Percentiles rank a stretch among this genome's conserved stretches.
phyloP scores from a whole-genome alignment of 2,329 filamentous ascomycete genomes.

The Talaromyces sp. region DNA sequence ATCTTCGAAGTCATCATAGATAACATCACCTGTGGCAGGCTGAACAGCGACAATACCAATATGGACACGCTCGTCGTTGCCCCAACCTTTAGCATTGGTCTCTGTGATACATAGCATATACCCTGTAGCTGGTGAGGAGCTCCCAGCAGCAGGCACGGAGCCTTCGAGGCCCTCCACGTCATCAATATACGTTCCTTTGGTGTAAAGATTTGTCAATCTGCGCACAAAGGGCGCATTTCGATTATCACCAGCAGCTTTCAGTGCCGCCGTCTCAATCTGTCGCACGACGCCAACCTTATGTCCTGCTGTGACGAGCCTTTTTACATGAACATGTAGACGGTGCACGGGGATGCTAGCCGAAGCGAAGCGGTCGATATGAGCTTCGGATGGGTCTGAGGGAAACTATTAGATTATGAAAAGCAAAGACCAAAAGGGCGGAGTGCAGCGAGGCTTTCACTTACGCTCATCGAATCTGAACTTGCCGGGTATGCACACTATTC shows the following conservation, averaged over 20 bases:
- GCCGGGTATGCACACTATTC: constrained; percentile 95
- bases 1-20: constrained; percentile 95
- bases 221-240: constrained; percentile 88
- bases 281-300: constrained; percentile 95
- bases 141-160: constrained; percentile 58
- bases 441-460: constrained; percentile 52
- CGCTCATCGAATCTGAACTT: constrained; percentile 93
- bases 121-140: constrained; percentile 66
- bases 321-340: constrained; percentile 88
- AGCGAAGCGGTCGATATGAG: constrained; percentile 87
- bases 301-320: constrained; percentile 85
- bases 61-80: constrained; percentile 90
- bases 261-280: constrained; percentile 89
- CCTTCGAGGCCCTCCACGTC: constrained; percentile 79
- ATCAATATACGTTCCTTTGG: constrained; percentile 96
- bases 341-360: constrained; percentile 95
- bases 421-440: neutral
- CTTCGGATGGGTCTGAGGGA: constrained; percentile 74
- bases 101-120: constrained; percentile 94
- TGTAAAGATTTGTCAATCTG: constrained; percentile 94
- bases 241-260: constrained; percentile 95
- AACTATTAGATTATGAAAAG: constrained; percentile 19
- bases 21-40: constrained; percentile 90
- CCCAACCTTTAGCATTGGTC: constrained; percentile 73
- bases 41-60: constrained; percentile 93